A percentile compares a stretch with the other conserved stretches of the same genome.
Conservation (phyloP, 352 stramenopile genomes). For the Thraustochytrium striatum region DNA sequence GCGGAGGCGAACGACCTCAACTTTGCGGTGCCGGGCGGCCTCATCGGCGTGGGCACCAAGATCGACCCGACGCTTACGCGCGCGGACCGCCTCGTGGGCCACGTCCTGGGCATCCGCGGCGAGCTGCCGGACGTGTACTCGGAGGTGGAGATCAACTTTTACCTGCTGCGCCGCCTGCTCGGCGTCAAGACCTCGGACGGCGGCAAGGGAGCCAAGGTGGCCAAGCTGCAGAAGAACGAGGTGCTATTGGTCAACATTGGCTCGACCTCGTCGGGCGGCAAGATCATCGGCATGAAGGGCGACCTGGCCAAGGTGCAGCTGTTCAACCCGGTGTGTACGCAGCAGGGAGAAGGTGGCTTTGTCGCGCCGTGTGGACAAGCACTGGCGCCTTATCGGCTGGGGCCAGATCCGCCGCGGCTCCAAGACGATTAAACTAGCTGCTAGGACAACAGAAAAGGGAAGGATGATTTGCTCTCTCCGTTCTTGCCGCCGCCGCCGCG, state of each 20-base stretch:
- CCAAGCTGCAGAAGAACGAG: conserved; percentile 97
- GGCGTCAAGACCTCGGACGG: conserved; percentile 98
- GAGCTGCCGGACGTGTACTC: conserved; percentile 97
- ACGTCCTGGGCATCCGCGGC: conserved; percentile 82
- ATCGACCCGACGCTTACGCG: conserved; percentile 98
- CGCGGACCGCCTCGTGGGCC: conserved; percentile 97
- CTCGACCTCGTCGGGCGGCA: conserved; percentile 94
- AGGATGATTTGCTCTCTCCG: no score
- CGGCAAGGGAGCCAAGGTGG: conserved; percentile 97
- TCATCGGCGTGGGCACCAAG: conserved; percentile 98
- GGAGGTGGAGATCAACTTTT: conserved; percentile 98
- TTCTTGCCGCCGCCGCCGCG: no score
- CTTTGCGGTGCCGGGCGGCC: conserved; percentile 95
- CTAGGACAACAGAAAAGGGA: no score
- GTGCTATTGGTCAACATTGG: conserved; percentile 99
- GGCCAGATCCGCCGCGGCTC: conserved; percentile 96
- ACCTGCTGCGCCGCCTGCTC: conserved; percentile 95
- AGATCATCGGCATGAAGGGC: conserved; percentile 79
- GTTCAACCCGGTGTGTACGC: conserved; percentile 98
- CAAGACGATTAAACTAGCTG: conserved; percentile 67
- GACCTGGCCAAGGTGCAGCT: conserved; percentile 98
- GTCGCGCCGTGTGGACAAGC: conserved; percentile 95
- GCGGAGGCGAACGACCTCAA: conserved; percentile 99
- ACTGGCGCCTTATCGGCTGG: conserved; percentile 99
- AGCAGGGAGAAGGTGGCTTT: conserved; percentile 99